phyloP scores from a whole-genome alignment of 352 stramenopile species.

The Globisporangium heterothallicum region DNA sequence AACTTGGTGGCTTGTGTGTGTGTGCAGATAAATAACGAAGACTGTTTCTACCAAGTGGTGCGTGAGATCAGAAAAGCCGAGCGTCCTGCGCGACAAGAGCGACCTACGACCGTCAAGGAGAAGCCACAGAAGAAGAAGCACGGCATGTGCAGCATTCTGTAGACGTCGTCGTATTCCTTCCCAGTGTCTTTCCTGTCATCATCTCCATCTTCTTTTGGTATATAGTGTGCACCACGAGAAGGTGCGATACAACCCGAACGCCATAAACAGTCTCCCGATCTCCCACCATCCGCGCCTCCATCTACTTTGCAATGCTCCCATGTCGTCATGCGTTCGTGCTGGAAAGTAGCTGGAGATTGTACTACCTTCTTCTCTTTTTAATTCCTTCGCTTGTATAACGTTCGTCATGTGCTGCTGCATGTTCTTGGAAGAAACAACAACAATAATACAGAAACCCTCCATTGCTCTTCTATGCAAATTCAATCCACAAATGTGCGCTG shows the following conservation, averaged over 20 bases:
- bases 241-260: too few relatives aligned
- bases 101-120: conserved; percentile 30
- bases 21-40: conserved; percentile 79
- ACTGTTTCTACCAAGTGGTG: conserved; percentile 88
- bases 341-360: not conserved
- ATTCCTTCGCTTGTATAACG: too few relatives aligned
- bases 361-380: too few relatives aligned
- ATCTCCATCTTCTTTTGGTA: too few relatives aligned
- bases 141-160: conserved; percentile 44
- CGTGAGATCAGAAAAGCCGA: conserved; percentile 83
- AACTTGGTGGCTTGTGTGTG: conserved; percentile 2
- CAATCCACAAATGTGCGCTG: too few relatives aligned
- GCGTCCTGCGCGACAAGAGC: conserved; percentile 43
- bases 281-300: not conserved
- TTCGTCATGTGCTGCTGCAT: too few relatives aligned
- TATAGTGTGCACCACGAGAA: too few relatives aligned
- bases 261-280: not conserved
- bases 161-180: too few relatives aligned
- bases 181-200: too few relatives aligned
- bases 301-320: not conserved
- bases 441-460: too few relatives aligned
- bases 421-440: too few relatives aligned
- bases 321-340: not conserved
- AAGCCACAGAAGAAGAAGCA: conserved; percentile 66
- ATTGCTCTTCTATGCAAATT: too few relatives aligned